Base-by-base conservation (phyloP, 805 yeast genomes). In the Candida sithepensis region DNA sequence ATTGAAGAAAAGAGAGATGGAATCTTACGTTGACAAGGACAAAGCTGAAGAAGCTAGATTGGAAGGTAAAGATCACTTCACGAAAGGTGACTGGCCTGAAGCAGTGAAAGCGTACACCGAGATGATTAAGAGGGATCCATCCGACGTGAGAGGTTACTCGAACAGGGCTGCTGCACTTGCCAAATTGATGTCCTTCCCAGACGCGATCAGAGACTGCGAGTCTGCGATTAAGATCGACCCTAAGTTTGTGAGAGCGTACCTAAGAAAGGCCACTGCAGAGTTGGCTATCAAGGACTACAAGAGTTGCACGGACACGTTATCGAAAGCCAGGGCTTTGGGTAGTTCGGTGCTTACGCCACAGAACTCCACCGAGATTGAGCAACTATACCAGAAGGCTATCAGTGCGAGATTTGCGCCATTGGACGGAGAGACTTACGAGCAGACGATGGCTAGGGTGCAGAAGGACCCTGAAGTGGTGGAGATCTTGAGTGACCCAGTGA, bases 131-230 rank as follows among this genome's bases (percentile, higher is more conserved):
- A 86, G 99, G 67, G 90, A 91, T n/a, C 99, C 99, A 48, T 82
- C 82, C 47, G 98, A 94, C 69, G 95, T 96, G 21, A 82, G 97
- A 69, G 98, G 97, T 48, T 94, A 90, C 69, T 90, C 96, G 32
- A 94, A 94, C 74, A 86, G 99, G 71, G 99, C 99, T 45, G 99
- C 99, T 36, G 96, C 96, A 1, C 79, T 86, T 65, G 84, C 96
- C 41, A 94, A 94, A 70, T 79, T 94, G 57, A 81, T 92, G 87
- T 88, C 97, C 12, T 94, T 92, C 86, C 97, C 97, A 18, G 98
- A 92, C 57, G 97, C 96, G 16, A 84, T 94, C 48, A 78, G 79
- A 59, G 99, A 94, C 71, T 90, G 97, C 74, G 88, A 92, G 62
- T 67, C 71, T 49, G 99, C 99, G 33, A 88, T 94, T 59, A 81